Base-by-base conservation (phyloP, 371 early-diverging fungal species). In the Cokeromyces recurvatus region DNA sequence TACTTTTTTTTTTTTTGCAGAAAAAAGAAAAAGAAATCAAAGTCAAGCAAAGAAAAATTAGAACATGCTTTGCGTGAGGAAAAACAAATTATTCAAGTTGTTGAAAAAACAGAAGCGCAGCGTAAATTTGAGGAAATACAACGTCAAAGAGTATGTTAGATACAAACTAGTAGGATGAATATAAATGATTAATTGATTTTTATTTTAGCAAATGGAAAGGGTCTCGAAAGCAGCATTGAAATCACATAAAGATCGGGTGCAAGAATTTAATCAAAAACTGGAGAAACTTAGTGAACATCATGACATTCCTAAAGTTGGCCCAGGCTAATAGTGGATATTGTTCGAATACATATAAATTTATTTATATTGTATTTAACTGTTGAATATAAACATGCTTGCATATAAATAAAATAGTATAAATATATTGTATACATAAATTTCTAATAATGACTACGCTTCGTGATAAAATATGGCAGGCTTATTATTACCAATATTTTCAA, bases 261-360 rank as follows among this genome's bases (percentile, higher is more conserved):
- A 75, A 34, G 83, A 82, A 44, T 71, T 84, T 32, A 82, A 84
- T 43, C 62, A 73, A 25, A 79, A 80, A 37, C 57, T 81, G 6
- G 85, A 82, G 46, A 68, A 79, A 23, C 70, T 84, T 49, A 82
- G 82, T 23, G 85, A 84, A 56, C 85, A 84, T 59, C 78, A 82
- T 52, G 85, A 84, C 48, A 81, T 84, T 64, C 85, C 85, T 46
- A 84, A 84, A 52, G 84, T 84, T 38, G 81, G 81, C 46, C 82
- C 82, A 46, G 82, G 71, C 57, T 78, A 75, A 75, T 37, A 66
- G 22, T 40, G 11, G 29, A 29, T 8, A 11, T 29, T 29, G n/a
- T n/a, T n/a, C n/a, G n/a, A n/a, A n/a, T n/a, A n/a, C n/a, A n/a
- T n/a, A n/a, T n/a, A n/a, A n/a, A n/a, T n/a, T n/a, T n/a, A n/a